These are phyloP conservation scores for Gomphus bonarii DNA, from an alignment of 1,284 basidiomycete genomes.

Conservation along the genomic window DNA sequence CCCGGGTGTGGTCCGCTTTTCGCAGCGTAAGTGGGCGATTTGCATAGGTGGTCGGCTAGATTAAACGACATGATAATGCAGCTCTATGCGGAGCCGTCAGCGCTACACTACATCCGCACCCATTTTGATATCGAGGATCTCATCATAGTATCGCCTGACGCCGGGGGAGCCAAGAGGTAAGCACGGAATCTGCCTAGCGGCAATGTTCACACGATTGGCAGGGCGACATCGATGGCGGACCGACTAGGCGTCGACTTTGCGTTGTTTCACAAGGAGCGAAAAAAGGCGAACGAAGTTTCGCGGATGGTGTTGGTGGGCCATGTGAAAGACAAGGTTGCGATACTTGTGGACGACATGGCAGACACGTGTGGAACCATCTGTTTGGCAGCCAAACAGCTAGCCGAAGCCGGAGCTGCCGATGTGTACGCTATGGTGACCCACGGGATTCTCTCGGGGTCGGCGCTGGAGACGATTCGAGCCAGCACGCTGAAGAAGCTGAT, in stretches of 20 bases:
- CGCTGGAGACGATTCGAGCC: slow-evolving; percentile 60
- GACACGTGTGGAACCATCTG: slow-evolving; percentile 98
- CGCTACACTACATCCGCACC: slow-evolving; percentile 90
- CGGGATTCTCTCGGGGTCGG: slow-evolving; percentile 90
- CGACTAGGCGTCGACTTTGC: slow-evolving; percentile 97
- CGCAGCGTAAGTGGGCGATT: slow-evolving; percentile 10
- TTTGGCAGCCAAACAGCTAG: slow-evolving; percentile 81
- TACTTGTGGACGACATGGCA: slow-evolving; percentile 99
- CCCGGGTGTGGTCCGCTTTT: slow-evolving; percentile 10
- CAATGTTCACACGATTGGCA: slow-evolving; percentile 25
- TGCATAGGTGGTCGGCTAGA: slow-evolving; percentile 1
- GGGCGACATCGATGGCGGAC: slow-evolving; percentile 96
- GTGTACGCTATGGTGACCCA: slow-evolving; percentile 96
- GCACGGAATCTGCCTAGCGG: slow-evolving; percentile 14
- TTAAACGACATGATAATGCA: slow-evolving; percentile 24
- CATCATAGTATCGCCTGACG: slow-evolving; percentile 98
- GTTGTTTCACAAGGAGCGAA: slow-evolving; percentile 99
- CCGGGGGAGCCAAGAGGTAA: slow-evolving; percentile 95
- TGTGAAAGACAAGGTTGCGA: slow-evolving; percentile 88
- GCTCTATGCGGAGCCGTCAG: slow-evolving; percentile 97
- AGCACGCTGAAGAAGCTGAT: slow-evolving; percentile 90
- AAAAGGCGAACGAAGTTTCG: slow-evolving; percentile 98
- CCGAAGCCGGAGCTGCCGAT: slow-evolving; percentile 82
- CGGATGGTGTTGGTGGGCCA: slow-evolving; percentile 98
- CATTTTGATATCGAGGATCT: slow-evolving; percentile 83